Evolutionary conservation across 495 filamentous ascomycete species (phyloP).

Genomic region (Lepraria neglecta): DNA sequence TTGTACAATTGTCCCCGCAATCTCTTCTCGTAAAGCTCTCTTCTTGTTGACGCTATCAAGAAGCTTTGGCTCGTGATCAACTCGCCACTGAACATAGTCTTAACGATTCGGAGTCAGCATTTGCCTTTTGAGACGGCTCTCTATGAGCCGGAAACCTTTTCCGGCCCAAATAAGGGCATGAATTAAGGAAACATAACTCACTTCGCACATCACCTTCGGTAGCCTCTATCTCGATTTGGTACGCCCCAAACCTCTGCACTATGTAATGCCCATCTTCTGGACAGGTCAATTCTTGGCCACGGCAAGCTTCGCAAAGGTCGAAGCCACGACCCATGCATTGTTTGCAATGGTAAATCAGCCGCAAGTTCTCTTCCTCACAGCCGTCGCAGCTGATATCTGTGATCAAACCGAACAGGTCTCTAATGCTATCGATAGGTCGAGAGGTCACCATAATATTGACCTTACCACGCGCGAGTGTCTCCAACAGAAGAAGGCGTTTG

Average conservation of each 20-base stretch:
- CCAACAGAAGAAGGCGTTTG: conserved; percentile 15
- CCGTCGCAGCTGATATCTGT: conserved; percentile 17
- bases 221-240: conserved; percentile 20
- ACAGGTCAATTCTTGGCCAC: conserved; percentile 10
- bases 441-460: conserved; percentile 24
- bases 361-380: conserved; percentile 15
- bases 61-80: conserved; percentile 20
- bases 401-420: conserved; percentile 14
- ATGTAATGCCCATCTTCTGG: conserved; percentile 14
- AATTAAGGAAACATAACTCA: too few relatives aligned
- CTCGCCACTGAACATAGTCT: conserved; percentile 28
- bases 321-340: conserved; percentile 14
- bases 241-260: conserved; percentile 14
- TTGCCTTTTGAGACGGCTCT: too few relatives aligned
- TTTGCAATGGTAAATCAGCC: conserved; percentile 20
- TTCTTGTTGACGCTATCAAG: conserved; percentile 20
- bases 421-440: conserved; percentile 19
- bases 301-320: conserved; percentile 21
- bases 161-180: too few relatives aligned
- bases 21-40: conserved; percentile 20
- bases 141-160: too few relatives aligned
- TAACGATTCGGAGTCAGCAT: too few relatives aligned
- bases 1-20: conserved; percentile 21
- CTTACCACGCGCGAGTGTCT: conserved; percentile 6
- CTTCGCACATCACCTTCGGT: conserved; percentile 30